Percentiles rank a stretch among this genome's conserved stretches.
Evolutionary conservation across 805 yeast genomes (phyloP).

Genomic region (Nakazawaea wickerhamii): DNA sequence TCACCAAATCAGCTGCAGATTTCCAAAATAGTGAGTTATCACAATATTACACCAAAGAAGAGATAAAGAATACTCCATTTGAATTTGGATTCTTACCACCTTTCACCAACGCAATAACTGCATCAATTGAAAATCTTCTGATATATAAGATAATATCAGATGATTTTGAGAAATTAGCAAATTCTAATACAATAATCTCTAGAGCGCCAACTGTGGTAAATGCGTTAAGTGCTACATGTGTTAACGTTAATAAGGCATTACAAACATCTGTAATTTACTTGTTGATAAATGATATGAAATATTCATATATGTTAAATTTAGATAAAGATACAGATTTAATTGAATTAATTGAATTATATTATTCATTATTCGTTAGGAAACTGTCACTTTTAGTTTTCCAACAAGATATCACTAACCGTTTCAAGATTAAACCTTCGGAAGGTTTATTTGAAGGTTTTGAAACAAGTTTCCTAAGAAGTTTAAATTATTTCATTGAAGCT

Average conservation of each 20-base stretch:
- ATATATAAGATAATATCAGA: constrained; percentile 31
- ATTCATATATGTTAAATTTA: constrained; percentile 28
- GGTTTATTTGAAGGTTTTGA: constrained; percentile 25
- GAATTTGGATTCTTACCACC: constrained; percentile 60
- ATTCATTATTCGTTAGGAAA: neutral
- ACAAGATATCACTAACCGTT: constrained; percentile 14
- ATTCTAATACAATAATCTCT: constrained; percentile 3
- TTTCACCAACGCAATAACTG: constrained; percentile 47
- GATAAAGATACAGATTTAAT: constrained; percentile 13
- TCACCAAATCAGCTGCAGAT: constrained; percentile 30
- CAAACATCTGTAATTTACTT: neutral
- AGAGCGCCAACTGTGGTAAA: neutral
- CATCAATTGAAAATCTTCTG: constrained; percentile 46
- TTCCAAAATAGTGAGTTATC: constrained; percentile 28
- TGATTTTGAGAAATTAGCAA: constrained; percentile 6
- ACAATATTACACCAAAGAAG: neutral
- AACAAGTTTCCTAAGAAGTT: constrained; percentile 29
- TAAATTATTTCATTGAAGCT: constrained; percentile 34
- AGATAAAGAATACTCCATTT: constrained; percentile 14
- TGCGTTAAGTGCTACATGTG: constrained; percentile 2
- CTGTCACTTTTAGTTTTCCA: constrained; percentile 17
- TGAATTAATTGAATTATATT: constrained; percentile 10
- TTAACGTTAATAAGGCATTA: constrained; percentile 7
- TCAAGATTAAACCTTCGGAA: constrained; percentile 23
- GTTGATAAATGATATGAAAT: constrained; percentile 49